Evolutionary conservation across 176 grass and related monocot genomes (phyloP), one percentile per base, ranked within the genome.

Genomic region (Bothriochloa decipiens): DNA sequence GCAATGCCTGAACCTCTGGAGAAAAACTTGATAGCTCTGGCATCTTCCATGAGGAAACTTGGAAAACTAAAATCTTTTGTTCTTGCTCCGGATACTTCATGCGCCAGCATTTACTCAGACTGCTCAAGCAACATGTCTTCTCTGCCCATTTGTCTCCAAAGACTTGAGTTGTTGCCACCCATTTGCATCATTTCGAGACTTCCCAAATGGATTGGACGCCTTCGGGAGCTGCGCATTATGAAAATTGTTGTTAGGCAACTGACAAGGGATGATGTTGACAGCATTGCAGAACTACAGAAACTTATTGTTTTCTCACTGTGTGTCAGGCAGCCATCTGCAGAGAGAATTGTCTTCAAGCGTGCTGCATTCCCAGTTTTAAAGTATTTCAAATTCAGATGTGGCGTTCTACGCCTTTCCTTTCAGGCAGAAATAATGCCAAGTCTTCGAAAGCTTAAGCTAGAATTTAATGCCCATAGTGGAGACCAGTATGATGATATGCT

Each of bases 181-280:
- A 33, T 65, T 35, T 83, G 81, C 28, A 47, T 74, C 27, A 65
- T 83, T 14, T 36, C 70, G 42, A 83, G 57, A 62, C 40, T 83
- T 35, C 81, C 81, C 2, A 5, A 33, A 28, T 74, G 81, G 70
- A 64, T 49, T 32, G 57, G 81, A 4, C 55, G 33, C 15, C 41
- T 64, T 7, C 57, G 8, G 2, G 74, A 47, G 22, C 55, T 83
- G 41, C 9, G 81, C 8, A 65, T 74, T 74, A 10, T 74, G 37
- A 63, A 72, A 73, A 58, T 82, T 73, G 81, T 63, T 33, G 68
- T 82, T 62, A 73, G 6, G 0, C 25, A 73, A 55, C 15, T 82
- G 37, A 41, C 13, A n/a, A 45, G 18, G 11, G 20, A 61, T 6
- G 81, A 82, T 73, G 8, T 73, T 16, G 26, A 63, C 26, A 72